Evolutionary conservation across 2,329 filamentous ascomycete genomes (phyloP).

Genomic region (Exophiala xenobiotica): DNA sequence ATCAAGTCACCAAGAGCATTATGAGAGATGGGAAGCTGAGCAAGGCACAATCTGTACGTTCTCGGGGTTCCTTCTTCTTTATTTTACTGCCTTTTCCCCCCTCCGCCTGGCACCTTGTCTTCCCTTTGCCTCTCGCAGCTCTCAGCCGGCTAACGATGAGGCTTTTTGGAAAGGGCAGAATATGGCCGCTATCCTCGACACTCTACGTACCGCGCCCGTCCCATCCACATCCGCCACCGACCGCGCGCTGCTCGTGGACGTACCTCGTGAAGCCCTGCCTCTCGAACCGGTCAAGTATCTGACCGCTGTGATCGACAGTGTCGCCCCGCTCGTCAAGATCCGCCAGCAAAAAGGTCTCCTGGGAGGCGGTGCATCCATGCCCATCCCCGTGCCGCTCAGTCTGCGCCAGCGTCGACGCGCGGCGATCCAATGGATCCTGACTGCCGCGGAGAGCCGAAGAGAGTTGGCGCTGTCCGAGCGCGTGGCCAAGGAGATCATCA

Average conservation of each 20-base stretch:
- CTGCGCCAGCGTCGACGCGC: conserved; percentile 72
- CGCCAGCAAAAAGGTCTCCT: conserved; percentile 72
- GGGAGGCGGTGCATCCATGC: conserved; percentile 81
- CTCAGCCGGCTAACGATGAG: background rate
- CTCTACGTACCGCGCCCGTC: conserved; percentile 79
- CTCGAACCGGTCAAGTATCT: conserved; percentile 89
- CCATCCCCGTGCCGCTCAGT: conserved; percentile 75
- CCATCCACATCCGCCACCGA: conserved; percentile 51
- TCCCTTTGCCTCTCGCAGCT: background rate
- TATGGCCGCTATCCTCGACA: conserved; percentile 77
- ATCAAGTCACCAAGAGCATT: conserved; percentile 84
- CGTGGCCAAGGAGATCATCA: conserved; percentile 81
- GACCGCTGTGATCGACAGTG: conserved; percentile 84
- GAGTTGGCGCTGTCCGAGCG: conserved; percentile 72
- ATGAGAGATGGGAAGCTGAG: conserved; percentile 92
- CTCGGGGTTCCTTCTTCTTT: background rate
- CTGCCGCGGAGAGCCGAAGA: conserved; percentile 74
- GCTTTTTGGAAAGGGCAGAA: conserved; percentile 66
- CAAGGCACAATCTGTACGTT: conserved; percentile 75
- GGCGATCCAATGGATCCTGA: conserved; percentile 86
- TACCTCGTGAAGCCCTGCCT: conserved; percentile 75
- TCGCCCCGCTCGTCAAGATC: conserved; percentile 83
- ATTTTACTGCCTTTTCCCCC: too few species aligned
- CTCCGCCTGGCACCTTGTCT: background rate
- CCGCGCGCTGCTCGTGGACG: conserved; percentile 60